Conservation (phyloP, 148 eudicot species). For the Persicaria maculosa region DNA sequence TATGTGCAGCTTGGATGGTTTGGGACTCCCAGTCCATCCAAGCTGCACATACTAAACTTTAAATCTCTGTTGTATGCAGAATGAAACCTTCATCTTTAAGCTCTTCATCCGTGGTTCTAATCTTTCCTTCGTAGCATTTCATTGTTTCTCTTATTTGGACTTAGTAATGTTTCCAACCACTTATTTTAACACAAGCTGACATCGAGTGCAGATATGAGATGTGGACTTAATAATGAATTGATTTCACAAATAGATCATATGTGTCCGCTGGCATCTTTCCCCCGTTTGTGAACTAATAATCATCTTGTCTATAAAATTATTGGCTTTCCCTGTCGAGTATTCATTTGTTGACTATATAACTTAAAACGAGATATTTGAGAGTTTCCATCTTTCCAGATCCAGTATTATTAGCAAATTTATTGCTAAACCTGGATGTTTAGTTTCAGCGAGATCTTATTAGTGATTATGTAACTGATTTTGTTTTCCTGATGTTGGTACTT, state of each 20-base stretch:
- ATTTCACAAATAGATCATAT: not conserved
- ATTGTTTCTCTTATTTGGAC: not conserved
- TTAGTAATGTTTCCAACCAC: not conserved
- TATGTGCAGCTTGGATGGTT: not conserved
- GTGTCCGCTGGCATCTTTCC: not conserved
- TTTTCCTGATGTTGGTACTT: not conserved
- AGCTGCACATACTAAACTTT: not conserved
- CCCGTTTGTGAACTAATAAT: not conserved
- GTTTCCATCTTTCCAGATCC: constrained; percentile 4
- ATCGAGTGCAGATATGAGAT: not conserved
- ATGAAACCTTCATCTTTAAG: not conserved
- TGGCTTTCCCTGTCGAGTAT: not conserved
- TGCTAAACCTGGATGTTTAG: not conserved
- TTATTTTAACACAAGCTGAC: not conserved
- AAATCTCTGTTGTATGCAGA: not conserved
- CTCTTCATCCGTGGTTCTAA: not conserved
- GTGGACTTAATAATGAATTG: not conserved
- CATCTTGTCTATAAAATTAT: not conserved
- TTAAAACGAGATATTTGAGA: not conserved
- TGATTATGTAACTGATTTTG: not conserved
- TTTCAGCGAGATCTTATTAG: not conserved
- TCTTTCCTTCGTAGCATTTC: not conserved
- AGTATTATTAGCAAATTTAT: not conserved
- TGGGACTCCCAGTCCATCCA: not conserved
- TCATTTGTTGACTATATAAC: not conserved